phyloP scores from a whole-genome alignment of 192 early-diverging fungal genomes.

The Linnemannia elongata region DNA sequence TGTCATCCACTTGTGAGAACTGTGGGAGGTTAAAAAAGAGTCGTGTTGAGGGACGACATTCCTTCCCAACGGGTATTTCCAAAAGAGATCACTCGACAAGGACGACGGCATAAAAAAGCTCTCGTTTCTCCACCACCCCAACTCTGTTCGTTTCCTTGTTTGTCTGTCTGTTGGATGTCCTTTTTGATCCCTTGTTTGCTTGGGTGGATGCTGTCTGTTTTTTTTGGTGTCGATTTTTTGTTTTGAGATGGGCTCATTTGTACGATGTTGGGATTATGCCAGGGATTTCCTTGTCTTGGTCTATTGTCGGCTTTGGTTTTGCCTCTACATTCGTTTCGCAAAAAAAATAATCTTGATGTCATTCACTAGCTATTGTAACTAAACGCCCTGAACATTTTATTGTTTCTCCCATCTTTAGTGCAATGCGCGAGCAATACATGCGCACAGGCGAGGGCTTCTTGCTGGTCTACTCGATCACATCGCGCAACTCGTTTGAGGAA shows the following conservation, averaged over 20 bases:
- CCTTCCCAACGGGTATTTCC: not conserved
- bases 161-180: not conserved
- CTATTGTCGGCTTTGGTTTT: constrained; percentile 7
- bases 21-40: not conserved
- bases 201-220: not conserved
- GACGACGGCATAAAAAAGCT: not conserved
- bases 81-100: not conserved
- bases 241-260: not conserved
- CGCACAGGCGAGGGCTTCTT: constrained; percentile 96
- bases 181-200: not conserved
- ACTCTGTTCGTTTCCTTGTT: not conserved
- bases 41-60: not conserved
- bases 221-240: not conserved
- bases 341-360: not conserved
- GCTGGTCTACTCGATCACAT: constrained; percentile 93
- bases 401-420: constrained; percentile 54
- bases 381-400: constrained; percentile 20
- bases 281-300: not conserved
- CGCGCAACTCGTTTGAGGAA: constrained; percentile 92
- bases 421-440: constrained; percentile 98
- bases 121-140: constrained; percentile 1
- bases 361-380: not conserved
- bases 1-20: not conserved
- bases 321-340: not conserved
- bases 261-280: constrained; percentile 3